Base-by-base conservation (phyloP, 78 protist genomes). In the Bodo saltans region DNA sequence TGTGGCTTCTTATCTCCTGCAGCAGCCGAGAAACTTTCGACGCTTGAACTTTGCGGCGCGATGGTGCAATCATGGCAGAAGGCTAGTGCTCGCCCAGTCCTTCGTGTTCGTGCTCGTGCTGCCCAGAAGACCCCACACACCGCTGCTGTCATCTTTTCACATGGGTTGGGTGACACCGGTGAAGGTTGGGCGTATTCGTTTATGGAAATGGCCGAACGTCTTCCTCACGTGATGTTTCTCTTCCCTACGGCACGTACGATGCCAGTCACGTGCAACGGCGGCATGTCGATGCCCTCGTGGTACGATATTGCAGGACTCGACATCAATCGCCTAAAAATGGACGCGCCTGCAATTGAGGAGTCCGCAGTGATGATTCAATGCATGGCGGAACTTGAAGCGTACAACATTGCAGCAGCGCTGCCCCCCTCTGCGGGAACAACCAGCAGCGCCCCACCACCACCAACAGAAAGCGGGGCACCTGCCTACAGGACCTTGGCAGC, bases 221-320 rank as follows among this genome's bases (percentile, higher is more conserved):
- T 72, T n/a, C 85, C 79, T 8, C 67, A 80, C 30, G 79, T 42
- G 34, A 70, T 47, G 68, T 1, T 87, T 21, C 68, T 87, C 37
- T 38, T 70, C 29, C 85, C 90, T 1, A 81, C 68, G 30, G 85
- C 86, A 12, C 84, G 80, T 33, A 74, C 68, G 26, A 11, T 8
- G 79, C 80, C 85, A 2, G 87, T 88, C 30, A 76, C 84, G 35
- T 34, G 76, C 42, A 88, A 88, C 74, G 4, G 8, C 34, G 91
- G 91, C 68, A 47, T 76, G 72, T 11, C 38, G 26, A 88, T 88
- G 91, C 82, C 86, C 3, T 12, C 88, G 34, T 88, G 91, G 91
- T 88, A 60, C 69, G 91, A 88, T 71, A 74, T 88, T 17, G 70
- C 11, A 23, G 79, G 79, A 28, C 34, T 42, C n/a, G n/a, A n/a